A percentile compares a stretch with the other conserved stretches of the same genome.
phyloP scores from a whole-genome alignment of 257 asterid genomes.

The Lithospermum erythrorhizon region DNA sequence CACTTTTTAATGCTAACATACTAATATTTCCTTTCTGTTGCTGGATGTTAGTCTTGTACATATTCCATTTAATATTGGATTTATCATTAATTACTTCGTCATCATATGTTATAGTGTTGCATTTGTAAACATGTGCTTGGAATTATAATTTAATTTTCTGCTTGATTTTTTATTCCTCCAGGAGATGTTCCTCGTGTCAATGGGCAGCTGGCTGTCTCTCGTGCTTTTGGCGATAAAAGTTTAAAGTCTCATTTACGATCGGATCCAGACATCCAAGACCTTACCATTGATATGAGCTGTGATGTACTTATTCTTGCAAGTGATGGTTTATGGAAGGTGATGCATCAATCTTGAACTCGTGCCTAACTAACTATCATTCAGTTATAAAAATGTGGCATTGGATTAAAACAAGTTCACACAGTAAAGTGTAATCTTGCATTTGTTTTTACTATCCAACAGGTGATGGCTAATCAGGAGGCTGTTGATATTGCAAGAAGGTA shows the following conservation, averaged over 20 bases:
- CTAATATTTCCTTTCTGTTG: too few relatives aligned
- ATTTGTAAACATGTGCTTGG: neutral
- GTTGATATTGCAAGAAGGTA: conserved; percentile 21
- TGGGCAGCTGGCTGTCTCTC: conserved; percentile 40
- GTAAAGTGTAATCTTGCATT: neutral
- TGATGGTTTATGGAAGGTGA: conserved; percentile 42
- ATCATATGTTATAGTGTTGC: neutral
- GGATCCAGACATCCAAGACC: conserved; percentile 29
- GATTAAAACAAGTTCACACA: neutral
- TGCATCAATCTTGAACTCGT: conserved; percentile 2
- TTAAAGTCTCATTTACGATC: conserved; percentile 34
- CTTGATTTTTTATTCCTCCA: conserved; percentile 6
- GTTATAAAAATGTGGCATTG: neutral
- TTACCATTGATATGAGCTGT: conserved; percentile 19
- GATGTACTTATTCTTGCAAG: conserved; percentile 33
- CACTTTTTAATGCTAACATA: too few relatives aligned
- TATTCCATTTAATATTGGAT: too few relatives aligned
- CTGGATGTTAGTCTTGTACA: too few relatives aligned
- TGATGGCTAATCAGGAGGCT: conserved; percentile 35
- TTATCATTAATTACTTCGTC: too few relatives aligned
- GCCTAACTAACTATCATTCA: neutral
- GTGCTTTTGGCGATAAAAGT: conserved; percentile 38
- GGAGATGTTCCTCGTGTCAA: conserved; percentile 38
- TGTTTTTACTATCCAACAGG: conserved; percentile 14
- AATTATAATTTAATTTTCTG: neutral